These are phyloP conservation scores for Daldinia loculata DNA, from an alignment of 495 filamentous ascomycete species.

Conservation along the genomic window DNA sequence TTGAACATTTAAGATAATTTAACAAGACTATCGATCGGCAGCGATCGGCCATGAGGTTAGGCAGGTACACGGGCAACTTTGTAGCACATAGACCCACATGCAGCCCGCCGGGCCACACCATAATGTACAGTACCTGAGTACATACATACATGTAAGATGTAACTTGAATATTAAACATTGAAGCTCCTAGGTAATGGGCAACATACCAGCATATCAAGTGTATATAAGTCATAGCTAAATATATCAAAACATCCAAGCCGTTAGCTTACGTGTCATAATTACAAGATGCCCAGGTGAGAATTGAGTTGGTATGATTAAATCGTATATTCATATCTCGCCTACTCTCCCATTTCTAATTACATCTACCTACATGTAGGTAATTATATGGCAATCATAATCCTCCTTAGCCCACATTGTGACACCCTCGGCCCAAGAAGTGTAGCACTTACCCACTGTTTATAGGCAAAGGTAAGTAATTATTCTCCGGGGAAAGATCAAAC, in stretches of 20 bases:
- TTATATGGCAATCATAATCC: background rate
- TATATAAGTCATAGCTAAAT: background rate
- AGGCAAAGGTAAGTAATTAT: background rate
- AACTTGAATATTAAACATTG: too few species aligned
- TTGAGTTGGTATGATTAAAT: background rate
- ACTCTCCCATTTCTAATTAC: too few species aligned
- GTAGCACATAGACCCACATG: constrained; percentile 24
- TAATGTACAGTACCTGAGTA: background rate
- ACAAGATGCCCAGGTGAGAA: background rate
- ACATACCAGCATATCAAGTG: background rate
- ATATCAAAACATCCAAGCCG: too few species aligned
- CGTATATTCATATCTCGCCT: background rate
- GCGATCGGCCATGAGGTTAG: constrained; percentile 28
- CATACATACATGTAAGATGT: background rate
- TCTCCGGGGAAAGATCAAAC: background rate
- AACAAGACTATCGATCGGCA: constrained; percentile 15
- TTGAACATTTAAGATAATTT: constrained; percentile 21
- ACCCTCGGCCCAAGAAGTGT: background rate
- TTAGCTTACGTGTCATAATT: background rate
- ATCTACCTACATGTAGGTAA: too few species aligned
- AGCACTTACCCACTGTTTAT: background rate
- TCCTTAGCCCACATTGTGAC: background rate
- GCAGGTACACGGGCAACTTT: constrained; percentile 27
- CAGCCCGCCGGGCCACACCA: constrained; percentile 3
- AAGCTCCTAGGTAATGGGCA: too few species aligned